Percentiles rank a stretch among this genome's conserved stretches.
Conservation (phyloP, 352 stramenopile species). For the Thraustochytrium striatum region DNA sequence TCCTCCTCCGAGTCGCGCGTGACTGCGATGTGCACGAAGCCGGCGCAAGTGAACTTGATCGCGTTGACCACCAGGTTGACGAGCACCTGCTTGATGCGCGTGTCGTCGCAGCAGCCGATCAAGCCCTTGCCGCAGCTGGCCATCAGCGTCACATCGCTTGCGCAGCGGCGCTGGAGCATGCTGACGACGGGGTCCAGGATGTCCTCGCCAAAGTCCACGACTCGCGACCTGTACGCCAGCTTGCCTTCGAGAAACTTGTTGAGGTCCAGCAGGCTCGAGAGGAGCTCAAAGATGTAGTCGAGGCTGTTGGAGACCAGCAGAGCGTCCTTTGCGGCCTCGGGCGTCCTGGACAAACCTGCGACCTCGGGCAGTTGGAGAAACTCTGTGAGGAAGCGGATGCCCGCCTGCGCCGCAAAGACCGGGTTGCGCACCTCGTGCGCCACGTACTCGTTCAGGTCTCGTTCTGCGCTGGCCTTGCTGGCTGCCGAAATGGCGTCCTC, state of each 20-base stretch:
- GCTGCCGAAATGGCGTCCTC: slow-evolving; percentile 21
- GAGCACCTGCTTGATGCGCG: slow-evolving; percentile 41
- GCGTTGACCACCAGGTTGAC: slow-evolving; percentile 41
- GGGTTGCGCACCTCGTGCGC: slow-evolving; percentile 52
- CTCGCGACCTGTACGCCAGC: neutral
- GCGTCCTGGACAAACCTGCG: too few species aligned
- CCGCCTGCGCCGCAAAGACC: slow-evolving; percentile 31
- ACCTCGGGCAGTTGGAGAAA: too few species aligned
- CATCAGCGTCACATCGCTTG: neutral
- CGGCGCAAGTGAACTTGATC: slow-evolving; percentile 25
- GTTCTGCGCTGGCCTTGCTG: slow-evolving; percentile 14
- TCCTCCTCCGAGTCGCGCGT: too few species aligned
- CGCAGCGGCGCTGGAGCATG: slow-evolving; percentile 24
- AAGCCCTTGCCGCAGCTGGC: neutral
- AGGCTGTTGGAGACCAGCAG: slow-evolving; percentile 36
- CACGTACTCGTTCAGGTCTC: slow-evolving; percentile 45
- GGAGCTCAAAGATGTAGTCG: slow-evolving; percentile 47
- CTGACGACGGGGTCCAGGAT: slow-evolving; percentile 12
- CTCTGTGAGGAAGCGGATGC: slow-evolving; percentile 2
- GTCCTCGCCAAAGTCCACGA: neutral
- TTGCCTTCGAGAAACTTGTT: slow-evolving; percentile 5
- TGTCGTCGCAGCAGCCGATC: neutral
- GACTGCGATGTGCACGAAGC: slow-evolving; percentile 29
- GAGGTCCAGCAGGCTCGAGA: slow-evolving; percentile 50
- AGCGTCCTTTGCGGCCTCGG: slow-evolving; percentile 12